Evolutionary conservation across 345 rosid species (phyloP), one percentile per base, ranked within the genome.

Genomic region (Pugionium cornutum): DNA sequence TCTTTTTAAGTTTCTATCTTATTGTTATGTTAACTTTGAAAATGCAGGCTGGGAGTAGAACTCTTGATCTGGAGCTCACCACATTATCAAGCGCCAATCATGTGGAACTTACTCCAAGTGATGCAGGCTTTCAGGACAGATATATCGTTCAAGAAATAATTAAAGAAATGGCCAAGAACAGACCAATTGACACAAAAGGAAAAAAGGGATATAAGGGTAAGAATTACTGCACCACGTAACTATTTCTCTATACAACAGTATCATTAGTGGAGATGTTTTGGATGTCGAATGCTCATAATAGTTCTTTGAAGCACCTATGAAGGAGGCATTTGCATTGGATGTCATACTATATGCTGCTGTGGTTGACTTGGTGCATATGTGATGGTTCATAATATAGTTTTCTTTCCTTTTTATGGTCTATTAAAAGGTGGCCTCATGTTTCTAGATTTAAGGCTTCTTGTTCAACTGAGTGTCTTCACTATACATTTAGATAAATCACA

Each of bases 81-180:
- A 88, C 86, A 53, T 73, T 94, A 44, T 85, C 99, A 55, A 90
- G 96, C 76, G 78, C 83, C 66, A 80, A 86, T 78, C 99, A 94
- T 53, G 90, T 94, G 66, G 99, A 94, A 61, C 81, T 94, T 79
- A 90, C 80, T 74, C 97, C 99, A 10, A 84, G 97, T 72, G 99
- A 90, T 82, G 97, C 63, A 40, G 99, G 97, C 49, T 94, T 90
- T 78, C 99, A 94, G 82, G 99, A 94, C 80, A 83, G 99, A 66
- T 94, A 90, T 64, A 66, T 94, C 37, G 97, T 94, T 67, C 99
- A 87, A 66, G 99, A 90, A 84, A 81, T 94, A 48, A 94, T 94
- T 27, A 90, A 94, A 72, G 97, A 94, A 70, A 94, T 94, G 96
- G 99, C 97, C 57, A 90, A 81, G 82, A 92, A 87, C 75, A 86